Base-by-base conservation (phyloP, 495 filamentous ascomycete species). In the Hypoxylon lienhwacheense region DNA sequence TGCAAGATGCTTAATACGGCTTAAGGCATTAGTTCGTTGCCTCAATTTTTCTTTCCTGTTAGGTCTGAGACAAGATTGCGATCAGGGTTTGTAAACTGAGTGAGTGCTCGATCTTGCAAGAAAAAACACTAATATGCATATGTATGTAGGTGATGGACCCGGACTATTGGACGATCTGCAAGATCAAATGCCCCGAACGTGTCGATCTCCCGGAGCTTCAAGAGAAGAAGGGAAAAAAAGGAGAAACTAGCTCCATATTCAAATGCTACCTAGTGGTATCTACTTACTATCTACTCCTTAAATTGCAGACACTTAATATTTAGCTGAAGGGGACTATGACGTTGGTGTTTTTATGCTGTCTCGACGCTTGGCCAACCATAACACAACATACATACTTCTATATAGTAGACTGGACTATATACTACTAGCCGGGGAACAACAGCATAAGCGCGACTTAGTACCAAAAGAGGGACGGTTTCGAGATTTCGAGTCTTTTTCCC, bases 121-220 rank as follows among this genome's bases (percentile, higher is more conserved):
- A 26, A 28, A 41, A 44, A 40, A 26, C 34, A 41, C 52, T 51
- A 55, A 47, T 24, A 32, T 61, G 14, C 34, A 28, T 47, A 46
- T 55, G 46, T 42, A 55, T 41, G 41, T 33, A 55, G 47, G 41
- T 33, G 35, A 48, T 14, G 44, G 32, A 44, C 31, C 46, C 41
- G 35, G 32, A 55, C 35, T 61, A 61, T 61, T 61, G 58, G 58
- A 61, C 52, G 58, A 61, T 61, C 58, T 51, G 29, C 58, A 55
- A 52, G 42, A 28, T 34, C 32, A 33, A 47, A 55, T 55, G 29
- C 52, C 47, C 31, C 34, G 21, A 46, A n/a, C n/a, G n/a, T 44
- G 58, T 49, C 52, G 58, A 61, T 61, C 58, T 55, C 51, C 52
- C 47, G 52, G 52, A 61, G 52, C 58, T 52, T 61, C 58, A 61